Base-by-base conservation (phyloP, 768 basidiomycete species). In the Lentinula boryana region DNA sequence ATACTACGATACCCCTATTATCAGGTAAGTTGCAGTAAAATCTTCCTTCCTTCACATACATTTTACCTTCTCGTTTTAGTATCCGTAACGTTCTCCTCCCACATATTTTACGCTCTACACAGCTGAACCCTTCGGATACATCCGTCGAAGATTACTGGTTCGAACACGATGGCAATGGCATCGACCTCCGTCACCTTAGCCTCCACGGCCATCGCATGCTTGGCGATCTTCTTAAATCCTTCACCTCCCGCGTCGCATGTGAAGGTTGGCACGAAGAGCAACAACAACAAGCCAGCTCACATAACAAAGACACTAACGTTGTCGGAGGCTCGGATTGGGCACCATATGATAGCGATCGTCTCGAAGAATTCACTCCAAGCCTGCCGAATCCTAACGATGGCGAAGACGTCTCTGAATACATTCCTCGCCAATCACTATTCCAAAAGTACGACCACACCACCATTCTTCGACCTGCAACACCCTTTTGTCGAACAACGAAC, bases 131-230 rank as follows among this genome's bases (percentile, higher is more conserved):
- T 21, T 40, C 36, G 10, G 55, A 56, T 23, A 56, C 23, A 5
- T 40, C 55, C 21, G 36, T 56, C 27, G 55, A 56, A 43, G 55
- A 56, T n/a, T 56, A 56, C 40, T 56, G 55, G 55, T 56, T 40
- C 40, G 23, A 56, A 12, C 55, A 56, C 12, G 38, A 36, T 23
- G 1, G 21, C 27, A 16, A 18, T 8, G 40, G 40, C 10, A 56
- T 56, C 16, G 55, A 56, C 23, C 55, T 56, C 23, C 55, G 55
- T 31, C 55, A 56, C 21, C 55, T 56, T 6, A 23, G 55, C 5
- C 10, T 38, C 9, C 38, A 56, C 21, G 55, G 55, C 3, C 55
- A 56, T n/a, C 55, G 55, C 16, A 21, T 56, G 38, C 36, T 43
- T 12, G 55, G 18, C 21, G 55, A 56, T 40, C 55, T 56, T 18